These are phyloP conservation scores for Litchi chinensis DNA, from an alignment of 345 rosid genomes.

Conservation along the genomic window DNA sequence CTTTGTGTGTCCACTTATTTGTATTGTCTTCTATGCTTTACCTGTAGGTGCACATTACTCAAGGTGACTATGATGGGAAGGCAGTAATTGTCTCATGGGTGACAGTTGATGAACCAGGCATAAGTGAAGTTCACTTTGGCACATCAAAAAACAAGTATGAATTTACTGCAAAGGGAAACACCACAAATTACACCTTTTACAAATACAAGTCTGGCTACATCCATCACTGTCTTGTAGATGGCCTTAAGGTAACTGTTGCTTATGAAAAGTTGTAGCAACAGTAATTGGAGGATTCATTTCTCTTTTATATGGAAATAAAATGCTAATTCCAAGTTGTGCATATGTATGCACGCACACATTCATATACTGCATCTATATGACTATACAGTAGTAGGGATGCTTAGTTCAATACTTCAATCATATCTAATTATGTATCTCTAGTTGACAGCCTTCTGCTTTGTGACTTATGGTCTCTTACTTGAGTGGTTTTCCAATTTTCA, in stretches of 20 bases:
- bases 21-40: slow-evolving; percentile 13
- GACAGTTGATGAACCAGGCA: slow-evolving; percentile 68
- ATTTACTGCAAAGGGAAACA: slow-evolving; percentile 60
- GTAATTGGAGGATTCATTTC: slow-evolving; percentile 10
- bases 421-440: neutral
- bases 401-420: neutral
- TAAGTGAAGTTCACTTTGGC: slow-evolving; percentile 64
- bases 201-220: slow-evolving; percentile 81
- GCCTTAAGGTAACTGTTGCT: slow-evolving; percentile 63
- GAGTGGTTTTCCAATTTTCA: slow-evolving; percentile 32
- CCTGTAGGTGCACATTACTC: slow-evolving; percentile 83
- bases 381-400: neutral
- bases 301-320: slow-evolving; percentile 5
- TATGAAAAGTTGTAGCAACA: slow-evolving; percentile 8
- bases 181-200: slow-evolving; percentile 71
- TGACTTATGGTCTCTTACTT: neutral
- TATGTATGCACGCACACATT: no score
- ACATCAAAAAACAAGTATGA: slow-evolving; percentile 44
- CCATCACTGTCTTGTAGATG: slow-evolving; percentile 77
- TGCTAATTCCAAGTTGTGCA: neutral
- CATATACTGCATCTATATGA: neutral
- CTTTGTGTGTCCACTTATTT: neutral
- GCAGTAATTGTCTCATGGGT: slow-evolving; percentile 94
- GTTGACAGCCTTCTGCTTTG: neutral
- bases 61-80: slow-evolving; percentile 89